These are phyloP conservation scores for Pisolithus sp. DNA, from an alignment of 768 basidiomycete genomes.

Conservation along the genomic window DNA sequence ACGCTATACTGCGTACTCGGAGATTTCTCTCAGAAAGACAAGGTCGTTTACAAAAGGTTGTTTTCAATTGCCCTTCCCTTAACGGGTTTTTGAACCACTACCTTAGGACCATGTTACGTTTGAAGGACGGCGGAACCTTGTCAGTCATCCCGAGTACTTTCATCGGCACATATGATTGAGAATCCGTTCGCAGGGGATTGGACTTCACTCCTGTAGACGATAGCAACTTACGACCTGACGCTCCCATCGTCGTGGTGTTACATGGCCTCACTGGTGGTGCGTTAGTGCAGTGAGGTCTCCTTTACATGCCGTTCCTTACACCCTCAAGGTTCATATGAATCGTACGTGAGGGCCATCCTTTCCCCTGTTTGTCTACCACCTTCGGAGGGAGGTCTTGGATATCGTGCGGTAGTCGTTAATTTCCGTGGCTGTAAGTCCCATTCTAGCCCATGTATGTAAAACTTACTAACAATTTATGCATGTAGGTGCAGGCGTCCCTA, in stretches of 20 bases:
- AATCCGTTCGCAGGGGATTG: conserved; percentile 19
- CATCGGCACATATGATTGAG: not conserved
- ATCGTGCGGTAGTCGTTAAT: conserved; percentile 85
- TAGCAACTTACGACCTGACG: conserved; percentile 13
- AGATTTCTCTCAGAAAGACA: conserved; percentile 26
- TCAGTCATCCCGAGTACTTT: conserved; percentile 12
- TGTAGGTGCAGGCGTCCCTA: conserved; percentile 75
- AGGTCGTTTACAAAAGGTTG: conserved; percentile 26
- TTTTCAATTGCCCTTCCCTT: not conserved
- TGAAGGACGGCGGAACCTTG: conserved; percentile 29
- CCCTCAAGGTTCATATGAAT: conserved; percentile 72
- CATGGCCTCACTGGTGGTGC: conserved; percentile 29
- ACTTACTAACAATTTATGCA: conserved; percentile 10
- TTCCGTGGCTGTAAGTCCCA: conserved; percentile 77
- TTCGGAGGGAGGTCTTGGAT: conserved; percentile 81
- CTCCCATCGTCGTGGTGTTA: conserved; percentile 28
- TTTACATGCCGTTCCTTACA: conserved; percentile 2
- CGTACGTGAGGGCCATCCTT: conserved; percentile 81
- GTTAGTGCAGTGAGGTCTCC: not conserved
- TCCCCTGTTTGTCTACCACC: conserved; percentile 64
- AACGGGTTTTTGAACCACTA: conserved; percentile 3
- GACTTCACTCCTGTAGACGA: conserved; percentile 27
- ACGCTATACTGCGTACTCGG: conserved; percentile 27
- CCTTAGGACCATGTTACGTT: conserved; percentile 21
- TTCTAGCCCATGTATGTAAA: conserved; percentile 3